Base-by-base conservation (phyloP, 129 eudicot species). In the Flaveria brownii region DNA sequence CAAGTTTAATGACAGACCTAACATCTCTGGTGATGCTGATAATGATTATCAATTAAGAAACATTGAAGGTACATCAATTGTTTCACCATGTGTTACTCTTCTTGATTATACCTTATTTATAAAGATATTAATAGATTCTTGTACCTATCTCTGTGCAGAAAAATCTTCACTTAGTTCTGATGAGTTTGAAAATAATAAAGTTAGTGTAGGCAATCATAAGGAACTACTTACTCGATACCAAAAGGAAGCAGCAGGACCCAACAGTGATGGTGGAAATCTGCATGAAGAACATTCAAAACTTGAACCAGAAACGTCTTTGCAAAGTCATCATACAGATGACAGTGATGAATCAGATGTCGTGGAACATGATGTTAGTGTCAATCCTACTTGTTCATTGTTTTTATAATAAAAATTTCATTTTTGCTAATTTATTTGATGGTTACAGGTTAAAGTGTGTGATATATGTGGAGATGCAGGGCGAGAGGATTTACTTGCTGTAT, bases 391-490 rank as follows among this genome's bases (percentile, higher is more conserved):
- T 2, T 51, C n/a, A 17, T 28, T 64, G 70, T 42, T 72, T 33
- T 14, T 18, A 15, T 65, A 23, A 51, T n/a, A 51, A 16, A 6
- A 17, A 4, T 14, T 51, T 4, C 9, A 4, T 51, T 15, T 57
- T 16, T 73, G 55, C 60, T 56, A 20, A 13, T 17, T 73, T 30
- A 56, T 51, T 73, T 15, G 15, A 73, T 57, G 13, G 16, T 28
- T 23, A 57, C 43, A 92, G 97, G 96, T 92, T 63, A 88, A 90
- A 81, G 96, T 93, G 61, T 93, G 98, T 80, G 95, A 93, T 84
- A 93, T 86, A 59, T 93, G 96, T 68, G 98, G 98, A 73, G 98
- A 93, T 84, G 90, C 96, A 33, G 98, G 96, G 17, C 84, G 89
- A 2, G 98, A 93, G 68, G 96, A 90, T 83, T 85, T 86, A 75